Base-by-base conservation (phyloP, 306 rosid species). In the Oemleria cerasiformis region DNA sequence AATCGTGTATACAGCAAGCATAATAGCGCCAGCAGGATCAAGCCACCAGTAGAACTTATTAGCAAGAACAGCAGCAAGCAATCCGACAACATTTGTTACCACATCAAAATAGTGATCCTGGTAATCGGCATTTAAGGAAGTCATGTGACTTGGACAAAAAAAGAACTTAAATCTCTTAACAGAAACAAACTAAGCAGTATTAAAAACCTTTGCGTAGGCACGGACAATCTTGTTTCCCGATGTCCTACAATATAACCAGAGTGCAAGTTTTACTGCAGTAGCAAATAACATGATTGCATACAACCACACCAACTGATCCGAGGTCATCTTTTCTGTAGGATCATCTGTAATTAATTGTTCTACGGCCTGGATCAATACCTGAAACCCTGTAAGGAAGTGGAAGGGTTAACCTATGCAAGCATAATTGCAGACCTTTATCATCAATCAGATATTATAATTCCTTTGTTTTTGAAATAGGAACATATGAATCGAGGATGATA, bases 101-200 rank as follows among this genome's bases (percentile, higher is more conserved):
- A 95, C 97, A 84, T 95, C 99, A 36, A 95, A 95, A 80, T 87
- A 90, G 74, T 95, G 99, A 89, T 94, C 98, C 98, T 94, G 96
- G 63, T 51, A 53, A 66, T 65, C 25, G 57, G 45, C 25, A 73
- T 54, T 34, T 12, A 19, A 63, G 20, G 17, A 73, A 72, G 76
- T 72, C 58, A 77, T 15, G 49, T 25, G 64, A 45, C 56, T 9
- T 6, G 56, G 15, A 30, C 36, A 25, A 70, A 50, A 17, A 21
- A 23, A 41, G 34, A 77, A 51, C 55, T 44, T 0, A 15, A 8
- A 78, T 38, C 71, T 38, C 39, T 17, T 44, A 17, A 6, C n/a
- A 21, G 17, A 65, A 44, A 67, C 1, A 19, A 62, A 57, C 9
- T 11, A 8, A 11, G 25, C 30, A 43, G 42, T 57, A 71, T 40